Evolutionary conservation across 139 green algal species (phyloP), one percentile per base, ranked within the genome.

Genomic region (Haematococcus sp.): DNA sequence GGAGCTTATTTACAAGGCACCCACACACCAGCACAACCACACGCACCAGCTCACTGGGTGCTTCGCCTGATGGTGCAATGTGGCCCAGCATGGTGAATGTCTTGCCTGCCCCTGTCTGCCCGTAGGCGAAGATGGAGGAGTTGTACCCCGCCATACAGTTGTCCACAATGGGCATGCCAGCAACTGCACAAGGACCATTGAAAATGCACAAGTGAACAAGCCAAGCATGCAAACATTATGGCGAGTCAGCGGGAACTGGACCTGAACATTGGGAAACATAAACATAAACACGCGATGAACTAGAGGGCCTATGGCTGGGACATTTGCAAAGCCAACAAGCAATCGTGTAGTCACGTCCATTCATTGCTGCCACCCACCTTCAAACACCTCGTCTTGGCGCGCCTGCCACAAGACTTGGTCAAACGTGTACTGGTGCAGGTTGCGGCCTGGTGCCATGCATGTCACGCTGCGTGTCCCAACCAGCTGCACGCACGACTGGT

Each of bases 101-200:
- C 65, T 95, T 94, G 59, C 89, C 89, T 11, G 78, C 75, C 4
- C 91, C 90, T 7, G 91, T 95, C 76, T 94, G 86, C 4, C 88
- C 88, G 46, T 94, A 94, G 1, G 86, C 88, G 78, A 95, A 93
- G n/a, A 94, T 87, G 2, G 83, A 86, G 1, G 81, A 87, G 75
- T 95, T 95, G 81, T 90, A 93, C 2, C 91, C 90, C 15, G 75
- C 71, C 70, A 95, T 76, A 68, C 83, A 89, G 80, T 94, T 89
- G 58, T 93, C 81, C 32, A 95, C 89, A 52, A 88, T 84, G 17
- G 85, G 78, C 20, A 77, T 55, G 23, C 90, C 91, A 16, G 79
- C 85, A n/a, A 85, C 88, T 91, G 83, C 79, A 78, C n/a, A 27
- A 28, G 19, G 43, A 43, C 33, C 0, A 34, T 23, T 30, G 19